phyloP scores from a whole-genome alignment of 257 asterid genomes.

The Solanum tarapatanum region DNA sequence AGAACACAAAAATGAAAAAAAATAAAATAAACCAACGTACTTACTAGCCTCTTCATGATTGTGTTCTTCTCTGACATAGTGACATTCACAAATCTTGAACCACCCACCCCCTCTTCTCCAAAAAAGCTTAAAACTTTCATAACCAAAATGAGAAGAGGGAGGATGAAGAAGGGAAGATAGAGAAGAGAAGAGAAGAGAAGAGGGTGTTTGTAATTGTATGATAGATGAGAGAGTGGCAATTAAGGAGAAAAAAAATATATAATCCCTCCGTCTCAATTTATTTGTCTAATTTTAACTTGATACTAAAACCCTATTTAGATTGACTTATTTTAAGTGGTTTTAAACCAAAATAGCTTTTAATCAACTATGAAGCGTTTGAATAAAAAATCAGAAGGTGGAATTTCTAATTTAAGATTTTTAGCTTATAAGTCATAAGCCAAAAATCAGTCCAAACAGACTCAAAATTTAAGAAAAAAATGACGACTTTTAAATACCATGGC shows the following conservation, averaged over 20 bases:
- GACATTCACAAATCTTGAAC: not conserved
- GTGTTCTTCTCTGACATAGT: constrained; percentile 31
- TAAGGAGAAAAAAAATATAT: constrained; percentile 24
- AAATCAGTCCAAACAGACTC: not conserved
- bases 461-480: not conserved
- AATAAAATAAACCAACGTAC: constrained; percentile 55
- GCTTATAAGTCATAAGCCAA: not conserved
- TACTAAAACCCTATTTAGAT: not conserved
- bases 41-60: constrained; percentile 94
- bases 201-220: constrained; percentile 38
- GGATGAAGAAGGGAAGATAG: constrained; percentile 8
- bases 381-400: not conserved
- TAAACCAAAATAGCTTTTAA: too few relatives aligned
- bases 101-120: constrained; percentile 7
- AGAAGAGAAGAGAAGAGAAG: not conserved
- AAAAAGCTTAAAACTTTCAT: constrained; percentile 11
- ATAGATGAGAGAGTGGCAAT: constrained; percentile 58
- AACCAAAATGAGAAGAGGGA: constrained; percentile 14
- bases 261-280: not conserved
- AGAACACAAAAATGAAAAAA: not conserved
- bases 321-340: too few relatives aligned
- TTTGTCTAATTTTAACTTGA: not conserved
- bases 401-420: too few relatives aligned
- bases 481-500: not conserved
- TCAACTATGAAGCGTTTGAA: not conserved